These are phyloP conservation scores for Prasinococcaceae sp. DNA, from an alignment of 139 green algal genomes.

Conservation along the genomic window DNA sequence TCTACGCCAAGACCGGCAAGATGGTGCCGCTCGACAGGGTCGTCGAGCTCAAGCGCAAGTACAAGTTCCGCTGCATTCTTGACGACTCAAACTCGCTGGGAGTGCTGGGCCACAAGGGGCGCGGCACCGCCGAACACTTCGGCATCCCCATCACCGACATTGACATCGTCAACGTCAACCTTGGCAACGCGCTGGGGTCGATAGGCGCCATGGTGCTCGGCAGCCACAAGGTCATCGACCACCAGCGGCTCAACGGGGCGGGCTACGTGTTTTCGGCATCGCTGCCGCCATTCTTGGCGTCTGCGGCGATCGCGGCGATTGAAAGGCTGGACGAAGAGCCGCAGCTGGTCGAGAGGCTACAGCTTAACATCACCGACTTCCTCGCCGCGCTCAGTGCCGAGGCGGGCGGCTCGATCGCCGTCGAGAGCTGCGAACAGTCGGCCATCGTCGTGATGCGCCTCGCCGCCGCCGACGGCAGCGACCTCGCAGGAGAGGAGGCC, in stretches of 20 bases:
- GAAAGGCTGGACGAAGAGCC: constrained; percentile 13
- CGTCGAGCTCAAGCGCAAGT: constrained; percentile 61
- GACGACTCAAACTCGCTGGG: constrained; percentile 83
- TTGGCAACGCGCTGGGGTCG: constrained; percentile 68
- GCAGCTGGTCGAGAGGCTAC: constrained; percentile 2
- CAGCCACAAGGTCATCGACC: constrained; percentile 66
- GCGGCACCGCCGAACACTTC: constrained; percentile 70
- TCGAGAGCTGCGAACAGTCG: no score
- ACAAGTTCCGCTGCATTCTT: constrained; percentile 79
- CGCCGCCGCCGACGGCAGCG: no score
- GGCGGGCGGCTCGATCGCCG: no score
- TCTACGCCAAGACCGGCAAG: constrained; percentile 69
- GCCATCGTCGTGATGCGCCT: no score
- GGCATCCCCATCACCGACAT: constrained; percentile 45
- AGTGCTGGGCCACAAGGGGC: constrained; percentile 64
- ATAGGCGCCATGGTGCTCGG: constrained; percentile 71
- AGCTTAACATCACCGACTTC: constrained; percentile 6
- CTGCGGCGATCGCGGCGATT: constrained; percentile 25
- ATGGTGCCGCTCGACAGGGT: constrained; percentile 67
- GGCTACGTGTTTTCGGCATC: constrained; percentile 95
- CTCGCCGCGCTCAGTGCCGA: no score
- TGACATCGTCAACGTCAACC: constrained; percentile 72
- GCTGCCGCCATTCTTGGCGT: constrained; percentile 85
- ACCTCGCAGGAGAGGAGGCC: no score
- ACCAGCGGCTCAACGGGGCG: constrained; percentile 34